Base-by-base conservation (phyloP, 495 filamentous ascomycete species). In the Arthonia radiata region DNA sequence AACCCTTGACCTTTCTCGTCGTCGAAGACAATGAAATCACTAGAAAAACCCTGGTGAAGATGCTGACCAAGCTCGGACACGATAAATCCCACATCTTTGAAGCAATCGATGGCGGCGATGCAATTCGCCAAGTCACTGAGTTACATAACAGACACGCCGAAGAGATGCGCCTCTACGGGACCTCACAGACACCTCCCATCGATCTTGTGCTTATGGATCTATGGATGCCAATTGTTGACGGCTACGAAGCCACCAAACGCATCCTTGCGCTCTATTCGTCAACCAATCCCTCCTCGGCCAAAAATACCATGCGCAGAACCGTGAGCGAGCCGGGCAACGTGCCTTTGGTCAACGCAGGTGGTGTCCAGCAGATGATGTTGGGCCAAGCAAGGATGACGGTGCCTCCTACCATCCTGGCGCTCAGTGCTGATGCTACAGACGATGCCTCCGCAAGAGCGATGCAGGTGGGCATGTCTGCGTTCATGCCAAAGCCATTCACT, bases 191-290 rank as follows among this genome's bases (percentile, higher is more conserved):
- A 30, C 43, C 22, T 29, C 37, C 50, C 4, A 64, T 80, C 32
- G 63, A 79, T 40, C 55, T 73, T 1, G 54, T 82, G 13, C 44
- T 80, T 15, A 82, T 82, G 76, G 75, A 82, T 44, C 56, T 82
- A 4, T 82, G 75, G 75, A 82, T 82, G 75, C 76, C 75, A 2
- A 54, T 64, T 31, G 74, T 79, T 64, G 75, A 82, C 37, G 76
- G 76, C 2, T 80, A 76, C 30, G 66, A 80, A 41, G 75, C 75
- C 4, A 65, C 74, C 1, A 53, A 59, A 26, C 46, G 47, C 15
- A 82, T 82, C 31, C 44, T 71, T n/a, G n/a, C n/a, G n/a, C n/a
- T n/a, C n/a, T n/a, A n/a, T n/a, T n/a, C n/a, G n/a, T n/a, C n/a
- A n/a, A n/a, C n/a, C n/a, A n/a, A n/a, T n/a, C n/a, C n/a, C n/a